Evolutionary conservation across 2,329 filamentous ascomycete genomes (phyloP), one percentile per base, ranked within the genome.

Genomic region (Chaetomium sp.): DNA sequence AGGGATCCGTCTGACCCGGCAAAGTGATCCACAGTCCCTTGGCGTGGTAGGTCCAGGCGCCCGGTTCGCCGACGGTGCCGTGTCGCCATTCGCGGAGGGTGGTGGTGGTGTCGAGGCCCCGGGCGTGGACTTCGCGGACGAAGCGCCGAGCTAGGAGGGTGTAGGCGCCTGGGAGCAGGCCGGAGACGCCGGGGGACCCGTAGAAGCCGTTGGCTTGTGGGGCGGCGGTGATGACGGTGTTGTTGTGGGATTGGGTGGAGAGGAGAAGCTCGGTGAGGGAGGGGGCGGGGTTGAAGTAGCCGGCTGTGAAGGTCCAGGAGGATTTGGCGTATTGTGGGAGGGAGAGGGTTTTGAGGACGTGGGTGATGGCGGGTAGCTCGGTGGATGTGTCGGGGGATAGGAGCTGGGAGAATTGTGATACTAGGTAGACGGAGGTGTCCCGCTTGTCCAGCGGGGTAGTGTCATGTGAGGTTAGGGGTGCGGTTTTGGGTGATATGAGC

Each of bases 171-270:
- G 94, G 94, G 0, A 99, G 76, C 74, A 97, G 87, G 3, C 91
- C 91, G 1, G 89, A 95, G 0, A 97, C 82, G 34, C 94, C 94
- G 36, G 85, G 84, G 5, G 89, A 95, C 52, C 86, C 83, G 73
- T 90, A 99, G 71, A 99, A 99, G 6, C 94, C 94, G 70, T 99
- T 99, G 0, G 94, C 94, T 71, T 89, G 86, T 0, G 92, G 94
- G 0, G 90, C 91, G 1, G 94, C 94, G 0, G 94, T 96, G 53
- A 99, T 86, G 27, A 99, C 88, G 0, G 87, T 91, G 58, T 90
- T 94, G 43, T 77, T 78, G 1, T 74, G 71, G 0, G 86, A 87
- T 1, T 84, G 80, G 0, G 89, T 91, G 6, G 79, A 77, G 36
- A 99, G 83, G 0, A 99, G 78, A 0, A 96, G 80, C 41, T 85